Percentiles rank a stretch among this genome's conserved stretches.
Conservation (phyloP, 2,329 filamentous ascomycete species). For the Colletotrichum trifolii region DNA sequence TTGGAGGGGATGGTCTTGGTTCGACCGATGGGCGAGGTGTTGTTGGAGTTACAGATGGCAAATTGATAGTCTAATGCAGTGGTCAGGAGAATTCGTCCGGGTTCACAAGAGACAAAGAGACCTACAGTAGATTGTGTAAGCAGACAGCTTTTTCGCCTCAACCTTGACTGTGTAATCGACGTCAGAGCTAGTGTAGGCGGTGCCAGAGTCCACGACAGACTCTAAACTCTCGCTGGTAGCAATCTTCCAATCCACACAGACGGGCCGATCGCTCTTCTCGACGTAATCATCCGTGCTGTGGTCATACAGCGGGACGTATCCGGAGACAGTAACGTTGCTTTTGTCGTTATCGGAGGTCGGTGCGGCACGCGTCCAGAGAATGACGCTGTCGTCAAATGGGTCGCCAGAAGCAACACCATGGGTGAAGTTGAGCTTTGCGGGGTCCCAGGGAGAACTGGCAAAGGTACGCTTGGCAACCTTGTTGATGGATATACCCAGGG, state of each 20-base stretch:
- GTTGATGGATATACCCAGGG: too few species aligned
- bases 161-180: slow-evolving; percentile 83
- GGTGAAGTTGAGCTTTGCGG: too few species aligned
- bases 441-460: too few species aligned
- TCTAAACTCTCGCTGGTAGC: slow-evolving; percentile 55
- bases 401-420: too few species aligned
- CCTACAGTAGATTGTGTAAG: slow-evolving; percentile 71
- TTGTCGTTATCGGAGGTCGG: too few species aligned
- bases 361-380: too few species aligned
- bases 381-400: too few species aligned
- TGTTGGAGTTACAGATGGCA: slow-evolving; percentile 71
- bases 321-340: too few species aligned
- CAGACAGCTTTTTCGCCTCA: slow-evolving; percentile 70
- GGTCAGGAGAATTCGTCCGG: background rate
- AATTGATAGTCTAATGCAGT: slow-evolving; percentile 67
- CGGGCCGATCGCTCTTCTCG: slow-evolving; percentile 58
- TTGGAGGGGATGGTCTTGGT: slow-evolving; percentile 76
- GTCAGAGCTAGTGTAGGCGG: slow-evolving; percentile 76
- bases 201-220: slow-evolving; percentile 63
- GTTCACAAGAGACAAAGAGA: slow-evolving; percentile 40
- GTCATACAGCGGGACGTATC: slow-evolving; percentile 55
- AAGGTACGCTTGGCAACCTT: too few species aligned
- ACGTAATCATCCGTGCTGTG: slow-evolving; percentile 62
- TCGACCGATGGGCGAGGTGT: slow-evolving; percentile 70
- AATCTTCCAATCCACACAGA: slow-evolving; percentile 76